A percentile compares a stretch with the other conserved stretches of the same genome.
Conservation (phyloP, 257 asterid genomes). For the Jacaranda mimosifolia region DNA sequence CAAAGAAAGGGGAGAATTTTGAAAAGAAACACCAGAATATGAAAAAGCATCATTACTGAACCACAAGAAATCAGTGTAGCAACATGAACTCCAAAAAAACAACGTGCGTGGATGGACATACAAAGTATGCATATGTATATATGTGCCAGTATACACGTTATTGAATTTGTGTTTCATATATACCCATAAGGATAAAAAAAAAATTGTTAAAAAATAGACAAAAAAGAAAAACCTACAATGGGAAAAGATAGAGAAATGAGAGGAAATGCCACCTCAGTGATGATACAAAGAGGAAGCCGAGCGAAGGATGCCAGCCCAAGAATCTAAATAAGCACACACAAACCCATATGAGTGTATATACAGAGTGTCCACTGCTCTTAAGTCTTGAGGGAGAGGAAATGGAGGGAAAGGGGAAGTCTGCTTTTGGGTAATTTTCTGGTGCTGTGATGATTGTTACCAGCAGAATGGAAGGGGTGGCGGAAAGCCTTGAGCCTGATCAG, state of each 20-base stretch:
- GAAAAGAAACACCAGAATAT: background rate
- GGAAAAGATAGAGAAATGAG: conserved; percentile 5
- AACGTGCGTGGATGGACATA: background rate
- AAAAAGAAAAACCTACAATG: background rate
- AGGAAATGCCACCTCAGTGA: conserved; percentile 29
- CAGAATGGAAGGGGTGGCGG: no score
- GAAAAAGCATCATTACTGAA: background rate
- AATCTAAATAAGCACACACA: conserved; percentile 9
- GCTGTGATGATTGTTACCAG: no score
- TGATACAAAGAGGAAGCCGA: background rate
- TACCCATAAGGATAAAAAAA: background rate
- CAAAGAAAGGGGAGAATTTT: background rate
- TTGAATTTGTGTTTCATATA: background rate
- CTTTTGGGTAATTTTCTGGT: conserved; percentile 33
- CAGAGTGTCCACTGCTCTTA: no score
- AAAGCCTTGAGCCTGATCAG: no score
- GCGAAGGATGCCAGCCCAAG: background rate
- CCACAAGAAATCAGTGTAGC: background rate
- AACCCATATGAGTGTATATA: background rate
- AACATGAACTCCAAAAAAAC: conserved; percentile 3
- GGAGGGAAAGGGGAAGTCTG: conserved; percentile 49
- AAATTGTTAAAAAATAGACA: background rate
- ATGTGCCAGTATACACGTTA: background rate
- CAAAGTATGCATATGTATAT: background rate
- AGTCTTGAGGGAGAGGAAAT: conserved; percentile 32